These are phyloP conservation scores for Pyrrhoderma noxium DNA, from an alignment of 1,284 basidiomycete species.

Conservation along the genomic window DNA sequence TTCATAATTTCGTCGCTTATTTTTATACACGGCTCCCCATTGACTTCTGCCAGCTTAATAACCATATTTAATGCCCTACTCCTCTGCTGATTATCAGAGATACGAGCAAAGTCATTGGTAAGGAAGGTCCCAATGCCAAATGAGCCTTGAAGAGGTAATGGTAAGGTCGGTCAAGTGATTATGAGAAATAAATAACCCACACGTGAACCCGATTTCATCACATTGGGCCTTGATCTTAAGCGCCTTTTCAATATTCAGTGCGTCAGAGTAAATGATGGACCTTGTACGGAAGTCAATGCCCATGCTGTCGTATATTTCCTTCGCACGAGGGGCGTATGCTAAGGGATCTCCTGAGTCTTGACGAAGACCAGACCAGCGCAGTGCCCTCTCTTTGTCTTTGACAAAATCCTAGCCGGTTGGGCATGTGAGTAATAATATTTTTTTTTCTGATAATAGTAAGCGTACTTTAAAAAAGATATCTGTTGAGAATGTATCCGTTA, in stretches of 20 bases:
- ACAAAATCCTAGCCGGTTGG: constrained; percentile 51
- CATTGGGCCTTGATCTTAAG: constrained; percentile 65
- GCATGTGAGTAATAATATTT: background rate
- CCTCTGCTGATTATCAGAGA: constrained; percentile 45
- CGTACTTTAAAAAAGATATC: constrained; percentile 71
- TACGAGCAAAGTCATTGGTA: constrained; percentile 77
- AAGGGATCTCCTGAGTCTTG: constrained; percentile 91
- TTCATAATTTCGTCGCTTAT: constrained; percentile 87
- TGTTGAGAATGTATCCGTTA: constrained; percentile 92
- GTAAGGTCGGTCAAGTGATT: background rate
- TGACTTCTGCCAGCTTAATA: constrained; percentile 77
- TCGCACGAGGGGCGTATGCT: constrained; percentile 65
- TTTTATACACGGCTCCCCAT: constrained; percentile 77
- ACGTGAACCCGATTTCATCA: constrained; percentile 65
- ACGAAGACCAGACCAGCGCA: constrained; percentile 74
- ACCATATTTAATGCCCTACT: constrained; percentile 89
- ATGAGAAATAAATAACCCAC: constrained; percentile 32
- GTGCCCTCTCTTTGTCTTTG: constrained; percentile 50
- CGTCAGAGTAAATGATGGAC: constrained; percentile 78
- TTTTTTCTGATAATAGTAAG: constrained; percentile 2
- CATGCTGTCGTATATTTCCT: constrained; percentile 58
- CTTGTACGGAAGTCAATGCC: constrained; percentile 63
- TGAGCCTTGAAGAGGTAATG: constrained; percentile 30
- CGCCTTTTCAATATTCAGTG: constrained; percentile 66
- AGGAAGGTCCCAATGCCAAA: constrained; percentile 91